Evolutionary conservation across 2,329 filamentous ascomycete species (phyloP).

Genomic region (Purpureocillium lavendulum): DNA sequence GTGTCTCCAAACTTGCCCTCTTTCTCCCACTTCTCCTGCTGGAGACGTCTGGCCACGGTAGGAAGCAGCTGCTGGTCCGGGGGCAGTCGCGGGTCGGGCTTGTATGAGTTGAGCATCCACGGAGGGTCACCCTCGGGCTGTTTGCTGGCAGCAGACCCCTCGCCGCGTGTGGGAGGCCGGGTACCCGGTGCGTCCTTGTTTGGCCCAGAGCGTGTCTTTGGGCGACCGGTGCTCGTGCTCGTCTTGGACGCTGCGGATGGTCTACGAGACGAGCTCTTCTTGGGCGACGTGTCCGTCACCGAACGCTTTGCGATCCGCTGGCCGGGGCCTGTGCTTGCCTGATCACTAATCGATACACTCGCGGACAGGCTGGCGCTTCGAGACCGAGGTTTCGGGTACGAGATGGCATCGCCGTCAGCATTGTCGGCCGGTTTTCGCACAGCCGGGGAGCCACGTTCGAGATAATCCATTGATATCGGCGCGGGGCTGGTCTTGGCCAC

Average conservation of each 20-base stretch:
- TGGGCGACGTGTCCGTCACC: conserved; percentile 44
- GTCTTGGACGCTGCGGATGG: conserved; percentile 33
- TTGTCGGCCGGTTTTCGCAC: conserved; percentile 49
- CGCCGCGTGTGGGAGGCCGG: conserved; percentile 57
- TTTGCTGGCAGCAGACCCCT: conserved; percentile 41
- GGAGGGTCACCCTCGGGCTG: conserved; percentile 90
- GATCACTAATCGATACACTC: conserved; percentile 19
- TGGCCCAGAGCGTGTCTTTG: conserved; percentile 54
- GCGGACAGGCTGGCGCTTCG: conserved; percentile 61
- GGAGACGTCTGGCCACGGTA: conserved; percentile 81
- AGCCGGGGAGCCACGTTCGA: conserved; percentile 66
- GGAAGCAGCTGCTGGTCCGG: conserved; percentile 94
- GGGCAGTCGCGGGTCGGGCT: conserved; percentile 86
- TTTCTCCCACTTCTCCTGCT: conserved; percentile 92
- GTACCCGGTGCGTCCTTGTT: conserved; percentile 38
- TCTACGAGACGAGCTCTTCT: conserved; percentile 40
- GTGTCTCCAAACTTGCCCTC: conserved; percentile 79
- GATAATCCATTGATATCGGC: conserved; percentile 62
- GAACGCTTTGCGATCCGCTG: conserved; percentile 29
- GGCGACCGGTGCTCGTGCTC: conserved; percentile 37
- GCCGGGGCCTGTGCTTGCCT: conserved; percentile 9
- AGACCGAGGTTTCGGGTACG: conserved; percentile 54
- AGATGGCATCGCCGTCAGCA: conserved; percentile 50
- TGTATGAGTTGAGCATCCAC: conserved; percentile 92
- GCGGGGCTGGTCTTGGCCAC: conserved; percentile 72